phyloP scores from a whole-genome alignment of 345 rosid species.

The Jatropha curcas region DNA sequence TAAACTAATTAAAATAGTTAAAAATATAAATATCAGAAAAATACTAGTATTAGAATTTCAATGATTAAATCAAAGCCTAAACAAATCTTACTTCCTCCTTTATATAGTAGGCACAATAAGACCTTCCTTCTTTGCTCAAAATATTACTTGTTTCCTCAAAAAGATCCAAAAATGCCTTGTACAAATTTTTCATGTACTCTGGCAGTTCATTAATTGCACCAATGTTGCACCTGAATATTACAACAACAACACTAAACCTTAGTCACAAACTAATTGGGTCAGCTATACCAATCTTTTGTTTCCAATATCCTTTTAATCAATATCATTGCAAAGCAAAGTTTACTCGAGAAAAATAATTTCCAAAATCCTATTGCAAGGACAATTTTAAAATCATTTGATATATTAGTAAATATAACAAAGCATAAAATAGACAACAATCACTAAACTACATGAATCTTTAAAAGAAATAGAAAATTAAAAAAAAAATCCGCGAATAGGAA shows the following conservation, averaged over 20 bases:
- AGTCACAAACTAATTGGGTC: too few species aligned
- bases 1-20: neutral
- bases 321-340: too few species aligned
- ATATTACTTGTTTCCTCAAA: neutral
- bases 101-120: neutral
- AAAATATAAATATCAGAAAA: neutral
- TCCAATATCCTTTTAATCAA: too few species aligned
- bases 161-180: neutral
- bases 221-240: neutral
- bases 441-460: too few species aligned
- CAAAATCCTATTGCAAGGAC: too few species aligned
- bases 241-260: neutral
- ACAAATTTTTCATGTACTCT: slow-evolving; percentile 3
- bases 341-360: too few species aligned
- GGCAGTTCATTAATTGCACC: neutral
- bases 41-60: neutral
- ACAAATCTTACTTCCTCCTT: slow-evolving; percentile 6
- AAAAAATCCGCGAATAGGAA: too few species aligned
- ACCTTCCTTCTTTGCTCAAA: slow-evolving; percentile 4
- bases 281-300: too few species aligned
- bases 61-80: neutral
- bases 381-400: too few species aligned
- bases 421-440: too few species aligned
- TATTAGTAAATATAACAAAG: too few species aligned
- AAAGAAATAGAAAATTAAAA: too few species aligned